Evolutionary conservation across 768 basidiomycete genomes (phyloP), one percentile per base, ranked within the genome.

Genomic region (Collybia nuda): DNA sequence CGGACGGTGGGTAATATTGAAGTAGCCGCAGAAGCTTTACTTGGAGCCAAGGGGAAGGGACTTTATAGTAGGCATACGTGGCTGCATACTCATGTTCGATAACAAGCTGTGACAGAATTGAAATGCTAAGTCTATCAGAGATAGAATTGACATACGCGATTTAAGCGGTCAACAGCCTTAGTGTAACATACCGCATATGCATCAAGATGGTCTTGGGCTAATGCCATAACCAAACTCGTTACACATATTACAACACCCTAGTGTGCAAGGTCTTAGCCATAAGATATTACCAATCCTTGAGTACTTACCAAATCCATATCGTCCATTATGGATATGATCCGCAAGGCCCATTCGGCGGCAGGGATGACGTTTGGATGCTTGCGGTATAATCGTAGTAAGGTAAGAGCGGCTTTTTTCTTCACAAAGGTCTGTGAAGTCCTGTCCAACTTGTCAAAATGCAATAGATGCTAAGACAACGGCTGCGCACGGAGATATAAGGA

Each of bases 341-440:
- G 84, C 49, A 96, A 73, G 0, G 93, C 97, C 97, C 97, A 99
- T 64, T 98, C 97, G 15, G 81, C 84, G 0, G 90, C 91, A 23
- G 93, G 92, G 50, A 99, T 86, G 44, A 97, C 93, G 52, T 90
- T 89, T 2, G 94, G 92, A 62, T 97, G 93, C 66, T 99, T 99
- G 50, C 97, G 85, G 62, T 98, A 98, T 32, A 99, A 72, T 44
- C 97, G 80, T 23, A 99, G 78, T 23, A 98, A 68, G 0, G 97
- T 98, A 51, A 99, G 70, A 1, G 97, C 97, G 1, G 97, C 96
- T 67, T 99, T 99, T 75, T 99, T 99, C 76, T 94, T 95, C 47
- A 98, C 97, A 59, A 99, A 98, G 41, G 76, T 90, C 58, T 88
- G 86, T 1, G 96, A 98, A 17, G 95, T 98, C 39, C 96, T 98